phyloP scores from a whole-genome alignment of 2,329 filamentous ascomycete genomes.

The Colletotrichum sojae region DNA sequence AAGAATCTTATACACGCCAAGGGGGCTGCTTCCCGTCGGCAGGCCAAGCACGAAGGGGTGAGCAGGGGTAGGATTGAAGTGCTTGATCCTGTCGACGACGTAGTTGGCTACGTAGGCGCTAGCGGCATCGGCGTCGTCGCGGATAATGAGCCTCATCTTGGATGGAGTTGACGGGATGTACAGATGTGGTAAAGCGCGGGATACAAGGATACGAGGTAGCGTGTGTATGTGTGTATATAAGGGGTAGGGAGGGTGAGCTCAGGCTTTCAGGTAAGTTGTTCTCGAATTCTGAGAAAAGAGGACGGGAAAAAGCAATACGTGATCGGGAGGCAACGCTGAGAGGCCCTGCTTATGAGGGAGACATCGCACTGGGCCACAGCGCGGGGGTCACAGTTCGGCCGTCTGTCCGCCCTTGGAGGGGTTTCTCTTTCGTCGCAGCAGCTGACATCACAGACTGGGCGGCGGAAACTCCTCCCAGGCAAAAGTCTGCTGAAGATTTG shows the following conservation, averaged over 20 bases:
- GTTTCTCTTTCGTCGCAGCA: conserved; percentile 23
- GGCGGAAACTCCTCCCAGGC: conserved; percentile 11
- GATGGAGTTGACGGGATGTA: conserved; percentile 18
- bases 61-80: conserved; percentile 79
- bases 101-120: conserved; percentile 86
- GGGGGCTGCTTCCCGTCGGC: conserved; percentile 86
- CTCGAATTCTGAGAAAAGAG: conserved; percentile 8
- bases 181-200: conserved; percentile 43
- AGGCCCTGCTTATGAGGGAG: conserved; percentile 36
- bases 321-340: not conserved
- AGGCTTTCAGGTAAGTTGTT: conserved; percentile 10
- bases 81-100: conserved; percentile 85
- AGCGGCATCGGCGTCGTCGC: conserved; percentile 77
- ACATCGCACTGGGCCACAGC: not conserved
- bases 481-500: conserved; percentile 35
- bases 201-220: conserved; percentile 19
- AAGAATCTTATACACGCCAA: conserved; percentile 82
- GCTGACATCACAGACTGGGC: conserved; percentile 39
- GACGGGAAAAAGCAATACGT: not conserved
- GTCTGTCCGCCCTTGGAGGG: conserved; percentile 10
- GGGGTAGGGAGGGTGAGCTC: not conserved
- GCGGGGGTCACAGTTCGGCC: conserved; percentile 7
- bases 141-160: conserved; percentile 86
- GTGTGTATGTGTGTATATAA: not conserved
- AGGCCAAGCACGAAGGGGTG: conserved; percentile 87